Evolutionary conservation across 192 early-diverging fungal species (phyloP).

Genomic region (Coemansia sp.): DNA sequence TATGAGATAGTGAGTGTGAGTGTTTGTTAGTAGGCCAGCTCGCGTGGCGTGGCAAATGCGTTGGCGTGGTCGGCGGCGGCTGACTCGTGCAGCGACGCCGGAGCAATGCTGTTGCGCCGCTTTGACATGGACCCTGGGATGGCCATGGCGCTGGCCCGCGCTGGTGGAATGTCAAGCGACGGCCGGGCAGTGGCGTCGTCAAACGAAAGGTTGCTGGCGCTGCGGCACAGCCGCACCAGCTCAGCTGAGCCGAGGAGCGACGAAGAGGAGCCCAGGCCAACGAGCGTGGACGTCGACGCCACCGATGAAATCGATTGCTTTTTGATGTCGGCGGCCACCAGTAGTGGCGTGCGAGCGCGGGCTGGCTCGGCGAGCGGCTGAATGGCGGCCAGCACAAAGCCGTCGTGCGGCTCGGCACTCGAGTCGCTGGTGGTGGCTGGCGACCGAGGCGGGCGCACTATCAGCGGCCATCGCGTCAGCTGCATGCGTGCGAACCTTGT

Average conservation of each 20-base stretch:
- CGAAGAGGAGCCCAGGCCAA: constrained; percentile 23
- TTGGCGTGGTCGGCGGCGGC: constrained; percentile 26
- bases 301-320: constrained; percentile 51
- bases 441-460: constrained; percentile 19
- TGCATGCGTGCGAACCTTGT: constrained; percentile 47
- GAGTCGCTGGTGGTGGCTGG: not conserved
- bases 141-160: constrained; percentile 18
- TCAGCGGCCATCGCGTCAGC: constrained; percentile 52
- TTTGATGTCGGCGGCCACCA: constrained; percentile 7
- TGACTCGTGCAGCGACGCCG: constrained; percentile 14
- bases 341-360: constrained; percentile 22
- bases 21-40: constrained; percentile 13
- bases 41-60: constrained; percentile 24
- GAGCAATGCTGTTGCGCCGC: constrained; percentile 10
- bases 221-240: constrained; percentile 37
- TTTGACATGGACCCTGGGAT: constrained; percentile 37
- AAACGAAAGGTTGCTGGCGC: constrained; percentile 49
- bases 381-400: constrained; percentile 42
- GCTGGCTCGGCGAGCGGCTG: constrained; percentile 50
- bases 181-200: constrained; percentile 43
- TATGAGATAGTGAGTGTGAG: not conserved
- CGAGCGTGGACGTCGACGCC: constrained; percentile 34
- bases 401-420: constrained; percentile 42
- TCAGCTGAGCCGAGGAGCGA: constrained; percentile 25
- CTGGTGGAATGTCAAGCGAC: constrained; percentile 21